phyloP scores from a whole-genome alignment of 2,329 filamentous ascomycete species.

The Didymella exigua region DNA sequence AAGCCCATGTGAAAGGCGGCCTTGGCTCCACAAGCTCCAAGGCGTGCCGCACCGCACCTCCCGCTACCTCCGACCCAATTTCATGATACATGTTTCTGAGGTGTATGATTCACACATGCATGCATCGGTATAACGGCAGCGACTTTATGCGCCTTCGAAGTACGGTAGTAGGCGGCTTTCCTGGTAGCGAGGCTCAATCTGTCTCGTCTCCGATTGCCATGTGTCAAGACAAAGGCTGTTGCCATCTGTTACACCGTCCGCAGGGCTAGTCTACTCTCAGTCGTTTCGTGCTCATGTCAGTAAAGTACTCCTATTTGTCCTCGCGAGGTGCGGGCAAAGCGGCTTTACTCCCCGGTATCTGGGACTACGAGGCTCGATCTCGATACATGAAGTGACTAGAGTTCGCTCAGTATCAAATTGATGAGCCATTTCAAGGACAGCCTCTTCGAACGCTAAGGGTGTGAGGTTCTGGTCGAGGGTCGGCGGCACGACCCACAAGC shows the following conservation, averaged over 20 bases:
- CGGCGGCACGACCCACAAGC: slow-evolving; percentile 8
- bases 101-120: slow-evolving; percentile 40
- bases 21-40: slow-evolving; percentile 1
- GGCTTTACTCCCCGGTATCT: slow-evolving; percentile 27
- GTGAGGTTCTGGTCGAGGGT: slow-evolving; percentile 21
- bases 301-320: slow-evolving; percentile 29
- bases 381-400: slow-evolving; percentile 12
- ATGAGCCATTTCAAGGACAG: slow-evolving; percentile 18
- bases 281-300: slow-evolving; percentile 29
- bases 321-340: slow-evolving; percentile 22
- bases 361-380: slow-evolving; percentile 31
- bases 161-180: slow-evolving; percentile 22
- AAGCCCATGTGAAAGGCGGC: not conserved
- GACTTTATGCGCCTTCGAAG: slow-evolving; percentile 25
- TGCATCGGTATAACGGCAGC: slow-evolving; percentile 34
- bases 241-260: slow-evolving; percentile 28
- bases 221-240: slow-evolving; percentile 31
- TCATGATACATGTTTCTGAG: slow-evolving; percentile 34
- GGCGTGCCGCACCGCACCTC: slow-evolving; percentile 35
- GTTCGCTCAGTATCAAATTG: slow-evolving; percentile 19
- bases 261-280: slow-evolving; percentile 27
- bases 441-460: slow-evolving; percentile 20
- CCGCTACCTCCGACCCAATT: slow-evolving; percentile 21
- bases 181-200: slow-evolving; percentile 23
- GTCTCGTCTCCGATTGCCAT: slow-evolving; percentile 23